Evolutionary conservation across 2,329 filamentous ascomycete species (phyloP).

Genomic region (Alternaria consortialis): DNA sequence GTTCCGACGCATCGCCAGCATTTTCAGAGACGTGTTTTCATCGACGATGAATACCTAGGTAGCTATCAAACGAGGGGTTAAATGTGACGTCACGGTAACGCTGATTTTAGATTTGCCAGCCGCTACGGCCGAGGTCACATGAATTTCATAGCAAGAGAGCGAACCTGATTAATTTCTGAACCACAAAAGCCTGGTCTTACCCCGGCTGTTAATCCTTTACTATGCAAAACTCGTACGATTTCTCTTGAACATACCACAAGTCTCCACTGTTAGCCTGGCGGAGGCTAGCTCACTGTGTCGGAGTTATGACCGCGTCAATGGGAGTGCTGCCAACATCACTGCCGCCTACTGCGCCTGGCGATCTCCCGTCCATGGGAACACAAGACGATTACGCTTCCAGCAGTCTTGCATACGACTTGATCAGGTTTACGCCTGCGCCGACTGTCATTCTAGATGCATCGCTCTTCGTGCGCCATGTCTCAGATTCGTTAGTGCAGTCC

Average conservation of each 20-base stretch:
- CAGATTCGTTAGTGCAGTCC: conserved; percentile 44
- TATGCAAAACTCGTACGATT: conserved; percentile 38
- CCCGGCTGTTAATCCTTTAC: conserved; percentile 12
- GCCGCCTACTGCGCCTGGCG: conserved; percentile 15
- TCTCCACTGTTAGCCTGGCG: conserved; percentile 15
- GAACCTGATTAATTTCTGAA: not conserved
- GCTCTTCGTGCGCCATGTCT: conserved; percentile 64
- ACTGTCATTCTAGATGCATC: conserved; percentile 50
- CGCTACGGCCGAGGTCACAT: conserved; percentile 6
- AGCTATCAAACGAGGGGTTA: not conserved
- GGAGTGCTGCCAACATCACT: conserved; percentile 15
- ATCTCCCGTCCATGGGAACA: conserved; percentile 24
- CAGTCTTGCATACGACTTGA: conserved; percentile 29
- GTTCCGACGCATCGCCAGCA: not conserved
- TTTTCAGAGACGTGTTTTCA: not conserved
- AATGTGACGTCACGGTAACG: conserved; percentile 7
- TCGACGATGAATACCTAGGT: not conserved
- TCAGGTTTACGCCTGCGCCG: conserved; percentile 54
- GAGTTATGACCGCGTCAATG: conserved; percentile 25
- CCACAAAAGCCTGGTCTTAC: conserved; percentile 23
- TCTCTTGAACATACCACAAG: conserved; percentile 10
- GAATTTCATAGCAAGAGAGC: not conserved
- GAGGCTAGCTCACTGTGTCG: conserved; percentile 17
- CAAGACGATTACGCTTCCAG: conserved; percentile 16
- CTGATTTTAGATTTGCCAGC: not conserved